Conservation (phyloP, 257 asterid species). For the Penstemon newberryi region DNA sequence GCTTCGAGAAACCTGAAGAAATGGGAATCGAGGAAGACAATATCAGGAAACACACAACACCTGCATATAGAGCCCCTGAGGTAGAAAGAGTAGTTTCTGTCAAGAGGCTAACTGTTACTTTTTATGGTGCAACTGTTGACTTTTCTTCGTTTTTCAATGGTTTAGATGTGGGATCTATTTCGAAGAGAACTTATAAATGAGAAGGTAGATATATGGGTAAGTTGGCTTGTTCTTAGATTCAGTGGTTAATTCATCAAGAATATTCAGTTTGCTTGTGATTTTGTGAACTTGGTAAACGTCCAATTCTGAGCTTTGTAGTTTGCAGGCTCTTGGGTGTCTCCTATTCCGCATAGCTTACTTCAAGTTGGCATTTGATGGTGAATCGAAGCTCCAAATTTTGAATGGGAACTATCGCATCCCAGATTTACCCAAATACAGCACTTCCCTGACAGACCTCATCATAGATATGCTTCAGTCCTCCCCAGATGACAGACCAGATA, state of each 20-base stretch:
- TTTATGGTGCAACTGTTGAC: constrained; percentile 46
- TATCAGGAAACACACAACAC: constrained; percentile 93
- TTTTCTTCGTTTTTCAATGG: constrained; percentile 41
- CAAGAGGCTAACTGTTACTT: constrained; percentile 30
- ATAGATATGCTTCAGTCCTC: constrained; percentile 86
- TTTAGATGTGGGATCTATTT: constrained; percentile 96
- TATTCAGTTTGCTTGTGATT: constrained; percentile 10
- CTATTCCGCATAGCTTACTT: constrained; percentile 91
- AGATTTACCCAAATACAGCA: constrained; percentile 84
- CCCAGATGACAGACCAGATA: constrained; percentile 90
- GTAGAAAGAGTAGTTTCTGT: constrained; percentile 52
- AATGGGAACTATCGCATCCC: constrained; percentile 96
- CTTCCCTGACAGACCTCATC: constrained; percentile 64
- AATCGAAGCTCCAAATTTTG: constrained; percentile 93
- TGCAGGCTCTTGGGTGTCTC: constrained; percentile 97
- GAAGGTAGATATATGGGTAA: constrained; percentile 99
- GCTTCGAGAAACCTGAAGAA: constrained; percentile 96
- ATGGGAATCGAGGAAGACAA: constrained; percentile 99
- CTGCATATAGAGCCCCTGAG: constrained; percentile 99
- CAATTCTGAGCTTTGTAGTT: constrained; percentile 23
- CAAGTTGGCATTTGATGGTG: constrained; percentile 96
- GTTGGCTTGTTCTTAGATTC: constrained; percentile 30
- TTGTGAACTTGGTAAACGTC: constrained; percentile 1
- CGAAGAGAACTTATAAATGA: constrained; percentile 85
- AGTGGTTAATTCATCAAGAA: constrained; percentile 9